Evolutionary conservation across 306 rosid genomes (phyloP), one percentile per base, ranked within the genome.

Genomic region (Senna siamea): DNA sequence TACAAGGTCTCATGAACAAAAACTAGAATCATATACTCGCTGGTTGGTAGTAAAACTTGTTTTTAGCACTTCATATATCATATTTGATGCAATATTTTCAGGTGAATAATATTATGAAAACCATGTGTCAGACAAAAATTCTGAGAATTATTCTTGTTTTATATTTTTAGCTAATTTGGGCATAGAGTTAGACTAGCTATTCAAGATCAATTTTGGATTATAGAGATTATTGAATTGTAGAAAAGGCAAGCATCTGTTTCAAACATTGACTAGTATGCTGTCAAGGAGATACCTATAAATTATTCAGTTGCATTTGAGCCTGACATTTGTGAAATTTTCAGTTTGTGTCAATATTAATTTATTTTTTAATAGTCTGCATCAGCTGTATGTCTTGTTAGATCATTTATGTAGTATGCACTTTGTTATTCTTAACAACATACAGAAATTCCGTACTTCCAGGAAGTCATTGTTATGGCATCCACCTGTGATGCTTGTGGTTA

Each of bases 401-500:
- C 70, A 60, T 66, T 52, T 26, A 26, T 26, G 30, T 3, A 26
- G 4, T 57, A 32, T 48, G 28, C 74, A 59, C 57, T 78, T 51
- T 40, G 70, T 81, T 74, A 76, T 73, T 62, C 96, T 87, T 89
- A 78, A 92, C 85, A 38, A 57, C 41, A 3, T 38, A 44, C 67
- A 94, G 97, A 94, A n/a, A 94, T 94, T 83, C 98, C 98, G 23
- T 94, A 94, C 76, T 94, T 94, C 80, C 93, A 91, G 84, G 95
- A 94, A 88, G 98, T 92, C 57, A 89, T 94, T 0, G 97, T 92
- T 69, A 94, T 94, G 97, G 98, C 98, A 62, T 85, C 97, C 66
- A 94, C 96, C n/a, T 94, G 97, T 79, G 98, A 94, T 56, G 34
- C 81, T 14, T 94, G 98, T 55, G 98, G 97, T 80, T 92, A 94